A percentile compares a stretch with the other conserved stretches of the same genome.
Evolutionary conservation across 768 basidiomycete species (phyloP).

Genomic region (Harrya chromipes): DNA sequence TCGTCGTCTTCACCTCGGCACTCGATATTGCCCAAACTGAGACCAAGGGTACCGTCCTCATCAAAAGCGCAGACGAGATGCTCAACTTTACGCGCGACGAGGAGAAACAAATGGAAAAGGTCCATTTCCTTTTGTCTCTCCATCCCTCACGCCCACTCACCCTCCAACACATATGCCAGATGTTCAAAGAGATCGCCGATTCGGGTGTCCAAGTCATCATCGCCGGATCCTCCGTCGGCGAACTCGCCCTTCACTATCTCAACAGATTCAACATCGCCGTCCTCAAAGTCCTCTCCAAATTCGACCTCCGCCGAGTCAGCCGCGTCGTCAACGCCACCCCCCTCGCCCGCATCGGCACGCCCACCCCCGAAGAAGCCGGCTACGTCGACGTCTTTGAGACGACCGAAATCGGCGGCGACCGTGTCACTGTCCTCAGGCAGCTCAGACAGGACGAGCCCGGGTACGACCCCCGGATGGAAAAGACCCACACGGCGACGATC

Average conservation of each 20-base stretch:
- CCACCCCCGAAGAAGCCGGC: conserved; percentile 95
- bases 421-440: conserved; percentile 95
- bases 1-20: conserved; percentile 91
- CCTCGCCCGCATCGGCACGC: conserved; percentile 92
- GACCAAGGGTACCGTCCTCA: conserved; percentile 96
- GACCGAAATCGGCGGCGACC: conserved; percentile 94
- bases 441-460: conserved; percentile 62
- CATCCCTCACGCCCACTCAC: background rate
- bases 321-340: conserved; percentile 96
- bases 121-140: conserved; percentile 12
- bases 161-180: conserved; percentile 52
- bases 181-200: conserved; percentile 95
- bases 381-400: conserved; percentile 93
- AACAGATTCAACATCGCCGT: conserved; percentile 92
- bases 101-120: conserved; percentile 95
- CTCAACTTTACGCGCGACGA: conserved; percentile 95
- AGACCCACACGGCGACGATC: conserved; percentile 88
- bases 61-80: conserved; percentile 95
- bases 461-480: conserved; percentile 58
- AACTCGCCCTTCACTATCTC: conserved; percentile 96
- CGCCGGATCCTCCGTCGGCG: conserved; percentile 89
- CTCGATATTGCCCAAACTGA: conserved; percentile 96
- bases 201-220: conserved; percentile 93
- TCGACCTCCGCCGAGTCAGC: conserved; percentile 91
- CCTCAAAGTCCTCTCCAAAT: conserved; percentile 96